Evolutionary conservation across 108 stramenopile species (phyloP), one percentile per base, ranked within the genome.

Genomic region (Cylindrotheca closterium): DNA sequence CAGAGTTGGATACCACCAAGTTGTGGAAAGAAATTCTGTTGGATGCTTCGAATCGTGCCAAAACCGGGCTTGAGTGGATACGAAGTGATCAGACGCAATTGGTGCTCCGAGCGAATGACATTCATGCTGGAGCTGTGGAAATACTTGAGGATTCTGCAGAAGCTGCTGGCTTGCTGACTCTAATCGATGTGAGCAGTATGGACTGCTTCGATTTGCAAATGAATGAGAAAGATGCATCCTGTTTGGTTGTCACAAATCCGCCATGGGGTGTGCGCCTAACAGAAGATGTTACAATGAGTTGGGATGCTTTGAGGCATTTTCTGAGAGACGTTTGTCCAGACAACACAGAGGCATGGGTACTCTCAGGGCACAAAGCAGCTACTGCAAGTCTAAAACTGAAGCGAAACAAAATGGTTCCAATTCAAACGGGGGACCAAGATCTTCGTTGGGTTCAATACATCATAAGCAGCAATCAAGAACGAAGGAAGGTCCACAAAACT

Each of bases 401-500:
- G 42, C 79, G 86, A 54, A 78, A 81, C 26, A 61, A 68, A 23
- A 82, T 80, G 51, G 63, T 93, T 22, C 82, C 81, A 17, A 54
- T 90, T 32, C 68, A 80, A 54, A 88, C 88, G 0, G 92, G 81
- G n/a, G 75, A 84, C 7, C 87, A 87, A 61, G 66, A 90, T 31
- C 70, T 93, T 33, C 85, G 87, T 54, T 93, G 92, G 92, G 60
- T 93, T 24, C 87, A 87, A 50, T 93, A 93, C 54, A 71, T 54
- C 21, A 72, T 81, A n/a, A n/a, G n/a, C n/a, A n/a, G n/a, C n/a
- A n/a, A n/a, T n/a, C n/a, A n/a, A n/a, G n/a, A n/a, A n/a, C n/a
- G n/a, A n/a, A n/a, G n/a, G n/a, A n/a, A n/a, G n/a, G n/a, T n/a
- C n/a, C n/a, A n/a, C n/a, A n/a, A n/a, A n/a, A n/a, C n/a, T n/a